phyloP scores from a whole-genome alignment of 805 yeast genomes.

The Starmerella floricola region DNA sequence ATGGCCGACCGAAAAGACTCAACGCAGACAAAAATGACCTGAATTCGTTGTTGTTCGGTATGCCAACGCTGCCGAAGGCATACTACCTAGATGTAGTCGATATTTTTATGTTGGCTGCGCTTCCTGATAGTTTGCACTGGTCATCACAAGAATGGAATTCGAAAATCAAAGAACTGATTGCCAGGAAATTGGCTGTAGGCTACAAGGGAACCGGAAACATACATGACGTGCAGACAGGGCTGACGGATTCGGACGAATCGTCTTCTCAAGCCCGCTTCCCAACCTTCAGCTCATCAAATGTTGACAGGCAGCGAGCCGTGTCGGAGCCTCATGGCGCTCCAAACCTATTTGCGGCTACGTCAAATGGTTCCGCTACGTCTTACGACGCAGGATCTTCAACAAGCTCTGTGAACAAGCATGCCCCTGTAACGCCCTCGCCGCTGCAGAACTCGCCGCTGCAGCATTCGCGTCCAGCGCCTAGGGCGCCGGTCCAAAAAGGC shows the following conservation, averaged over 20 bases:
- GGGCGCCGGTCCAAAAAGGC: constrained; percentile 9
- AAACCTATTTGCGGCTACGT: constrained; percentile 1
- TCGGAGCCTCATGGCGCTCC: constrained; percentile 18
- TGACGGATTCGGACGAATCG: not conserved
- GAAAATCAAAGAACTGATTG: constrained; percentile 44
- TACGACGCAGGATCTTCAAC: constrained; percentile 1
- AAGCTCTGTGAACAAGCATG: constrained; percentile 4
- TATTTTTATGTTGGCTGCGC: constrained; percentile 33
- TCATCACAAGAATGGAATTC: constrained; percentile 46
- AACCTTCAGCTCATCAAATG: not conserved
- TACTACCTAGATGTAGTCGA: constrained; percentile 61
- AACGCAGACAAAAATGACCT: constrained; percentile 60
- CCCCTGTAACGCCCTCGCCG: constrained; percentile 12
- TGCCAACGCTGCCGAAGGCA: constrained; percentile 69
- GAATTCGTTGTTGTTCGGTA: constrained; percentile 59
- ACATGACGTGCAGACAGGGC: constrained; percentile 27
- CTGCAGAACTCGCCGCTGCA: constrained; percentile 6
- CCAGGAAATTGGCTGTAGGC: constrained; percentile 39
- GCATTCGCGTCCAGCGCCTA: constrained; percentile 18
- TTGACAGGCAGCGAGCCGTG: constrained; percentile 27
- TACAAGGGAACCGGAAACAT: constrained; percentile 36
- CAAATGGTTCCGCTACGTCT: constrained; percentile 5
- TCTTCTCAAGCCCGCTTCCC: not conserved
- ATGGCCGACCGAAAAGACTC: constrained; percentile 69
- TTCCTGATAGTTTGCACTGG: constrained; percentile 39